A percentile compares a stretch with the other conserved stretches of the same genome.
These are phyloP conservation scores for Cylindrotheca closterium DNA, from an alignment of 108 stramenopile genomes.

Conservation along the genomic window DNA sequence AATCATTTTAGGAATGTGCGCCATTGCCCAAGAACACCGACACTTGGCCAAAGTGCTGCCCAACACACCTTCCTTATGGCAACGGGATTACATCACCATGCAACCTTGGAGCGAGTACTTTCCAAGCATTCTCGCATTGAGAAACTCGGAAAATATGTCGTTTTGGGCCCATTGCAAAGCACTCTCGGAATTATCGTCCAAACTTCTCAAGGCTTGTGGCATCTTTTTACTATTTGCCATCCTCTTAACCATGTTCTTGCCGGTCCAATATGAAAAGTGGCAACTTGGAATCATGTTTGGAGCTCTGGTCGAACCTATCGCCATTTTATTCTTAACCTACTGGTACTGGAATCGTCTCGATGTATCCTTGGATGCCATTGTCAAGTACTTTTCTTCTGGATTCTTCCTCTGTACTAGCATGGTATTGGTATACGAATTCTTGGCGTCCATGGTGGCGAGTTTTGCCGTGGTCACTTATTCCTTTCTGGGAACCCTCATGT, in stretches of 20 bases:
- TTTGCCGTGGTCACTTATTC: slow-evolving; percentile 24
- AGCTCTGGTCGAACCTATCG: slow-evolving; percentile 60
- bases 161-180: slow-evolving; percentile 5
- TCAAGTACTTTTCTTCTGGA: slow-evolving; percentile 82
- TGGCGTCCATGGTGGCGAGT: slow-evolving; percentile 42
- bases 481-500: slow-evolving; percentile 2
- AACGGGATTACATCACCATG: slow-evolving; percentile 78
- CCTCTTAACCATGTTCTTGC: neutral
- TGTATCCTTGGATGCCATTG: slow-evolving; percentile 71
- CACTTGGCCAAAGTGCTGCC: slow-evolving; percentile 61
- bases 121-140: slow-evolving; percentile 37
- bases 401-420: slow-evolving; percentile 66
- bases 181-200: slow-evolving; percentile 26
- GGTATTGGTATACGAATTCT: slow-evolving; percentile 63
- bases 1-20: slow-evolving; percentile 73
- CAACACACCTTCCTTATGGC: slow-evolving; percentile 32
- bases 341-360: slow-evolving; percentile 52
- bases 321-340: slow-evolving; percentile 52
- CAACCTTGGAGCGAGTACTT: slow-evolving; percentile 69
- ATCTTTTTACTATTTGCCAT: neutral
- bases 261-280: slow-evolving; percentile 12
- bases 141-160: neutral
- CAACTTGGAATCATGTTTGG: slow-evolving; percentile 34
- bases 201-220: slow-evolving; percentile 4
- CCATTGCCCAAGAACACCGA: slow-evolving; percentile 76